phyloP scores from a whole-genome alignment of 2,329 filamentous ascomycete species.

The Scedosporium boydii region DNA sequence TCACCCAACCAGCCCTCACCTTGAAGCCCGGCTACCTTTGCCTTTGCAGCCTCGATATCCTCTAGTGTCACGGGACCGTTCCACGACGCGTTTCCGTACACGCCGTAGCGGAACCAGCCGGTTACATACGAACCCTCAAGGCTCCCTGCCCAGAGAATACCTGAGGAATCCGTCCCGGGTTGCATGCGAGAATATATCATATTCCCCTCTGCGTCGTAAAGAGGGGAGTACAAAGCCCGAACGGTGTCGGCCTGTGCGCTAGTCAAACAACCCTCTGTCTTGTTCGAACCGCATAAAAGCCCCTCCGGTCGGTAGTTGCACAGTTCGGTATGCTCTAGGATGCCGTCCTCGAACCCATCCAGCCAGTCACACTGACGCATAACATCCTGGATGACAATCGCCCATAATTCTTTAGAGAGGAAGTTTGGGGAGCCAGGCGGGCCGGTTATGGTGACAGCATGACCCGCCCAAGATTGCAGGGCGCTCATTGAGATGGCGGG shows the following conservation, averaged over 20 bases:
- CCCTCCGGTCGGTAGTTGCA: slow-evolving; percentile 33
- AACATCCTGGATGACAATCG: slow-evolving; percentile 14
- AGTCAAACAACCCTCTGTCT: slow-evolving; percentile 27
- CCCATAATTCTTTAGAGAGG: slow-evolving; percentile 15
- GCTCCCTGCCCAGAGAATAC: slow-evolving; percentile 25
- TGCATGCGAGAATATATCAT: slow-evolving; percentile 34
- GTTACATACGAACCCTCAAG: slow-evolving; percentile 15
- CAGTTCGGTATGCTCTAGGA: slow-evolving; percentile 33
- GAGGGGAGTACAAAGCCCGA: slow-evolving; percentile 20
- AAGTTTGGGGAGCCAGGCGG: slow-evolving; percentile 21
- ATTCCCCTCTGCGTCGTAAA: slow-evolving; percentile 20
- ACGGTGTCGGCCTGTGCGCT: slow-evolving; percentile 28
- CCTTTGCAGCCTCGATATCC: not conserved
- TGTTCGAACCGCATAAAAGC: slow-evolving; percentile 28
- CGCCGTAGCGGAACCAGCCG: slow-evolving; percentile 28
- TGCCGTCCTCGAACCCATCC: slow-evolving; percentile 38
- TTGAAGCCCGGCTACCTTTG: not conserved
- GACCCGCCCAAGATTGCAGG: not conserved
- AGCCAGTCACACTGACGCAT: slow-evolving; percentile 36
- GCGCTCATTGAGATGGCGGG: slow-evolving; percentile 22
- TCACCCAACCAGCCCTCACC: slow-evolving; percentile 21
- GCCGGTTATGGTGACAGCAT: slow-evolving; percentile 20
- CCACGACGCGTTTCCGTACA: slow-evolving; percentile 29
- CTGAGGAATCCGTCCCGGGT: slow-evolving; percentile 41
- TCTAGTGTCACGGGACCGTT: slow-evolving; percentile 11